Percentiles rank a stretch among this genome's conserved stretches.
These are phyloP conservation scores for Geotrichum klebahnii DNA, from an alignment of 1,139 yeast genomes.

Conservation along the genomic window DNA sequence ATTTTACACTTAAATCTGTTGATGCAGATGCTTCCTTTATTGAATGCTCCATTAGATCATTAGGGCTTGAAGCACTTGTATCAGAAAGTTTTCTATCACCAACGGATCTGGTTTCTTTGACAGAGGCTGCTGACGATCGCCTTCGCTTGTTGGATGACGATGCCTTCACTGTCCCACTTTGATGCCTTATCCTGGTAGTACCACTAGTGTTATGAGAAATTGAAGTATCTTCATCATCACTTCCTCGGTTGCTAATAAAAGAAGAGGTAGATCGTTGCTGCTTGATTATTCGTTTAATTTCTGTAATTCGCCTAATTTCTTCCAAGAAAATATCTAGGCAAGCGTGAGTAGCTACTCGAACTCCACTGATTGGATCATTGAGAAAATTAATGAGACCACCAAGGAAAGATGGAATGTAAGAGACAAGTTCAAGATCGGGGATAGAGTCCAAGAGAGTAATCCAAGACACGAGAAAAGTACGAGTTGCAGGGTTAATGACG, in stretches of 20 bases:
- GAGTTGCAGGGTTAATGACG: constrained; percentile 86
- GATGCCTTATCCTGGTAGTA: constrained; percentile 10
- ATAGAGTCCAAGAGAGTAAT: constrained; percentile 83
- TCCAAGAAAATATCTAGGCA: constrained; percentile 69
- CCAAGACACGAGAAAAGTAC: constrained; percentile 92
- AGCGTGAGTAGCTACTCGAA: constrained; percentile 77
- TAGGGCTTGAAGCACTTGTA: not conserved
- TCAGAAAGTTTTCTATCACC: not conserved
- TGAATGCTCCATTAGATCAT: not conserved
- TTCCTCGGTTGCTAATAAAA: not conserved
- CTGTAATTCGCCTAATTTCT: constrained; percentile 72
- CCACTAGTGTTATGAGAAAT: constrained; percentile 13
- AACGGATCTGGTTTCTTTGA: not conserved
- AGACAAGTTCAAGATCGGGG: constrained; percentile 83
- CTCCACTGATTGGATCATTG: constrained; percentile 82
- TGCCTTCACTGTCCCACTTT: not conserved
- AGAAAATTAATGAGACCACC: constrained; percentile 80
- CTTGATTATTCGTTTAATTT: constrained; percentile 49
- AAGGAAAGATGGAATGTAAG: constrained; percentile 82
- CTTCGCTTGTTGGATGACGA: constrained; percentile 1
- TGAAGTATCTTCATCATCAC: constrained; percentile 13
- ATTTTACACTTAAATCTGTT: not conserved
- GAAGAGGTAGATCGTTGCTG: constrained; percentile 18
- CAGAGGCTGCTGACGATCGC: constrained; percentile 2
- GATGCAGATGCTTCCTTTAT: not conserved